Evolutionary conservation across 768 basidiomycete species (phyloP), one percentile per base, ranked within the genome.

Genomic region (Mycena galericulata): DNA sequence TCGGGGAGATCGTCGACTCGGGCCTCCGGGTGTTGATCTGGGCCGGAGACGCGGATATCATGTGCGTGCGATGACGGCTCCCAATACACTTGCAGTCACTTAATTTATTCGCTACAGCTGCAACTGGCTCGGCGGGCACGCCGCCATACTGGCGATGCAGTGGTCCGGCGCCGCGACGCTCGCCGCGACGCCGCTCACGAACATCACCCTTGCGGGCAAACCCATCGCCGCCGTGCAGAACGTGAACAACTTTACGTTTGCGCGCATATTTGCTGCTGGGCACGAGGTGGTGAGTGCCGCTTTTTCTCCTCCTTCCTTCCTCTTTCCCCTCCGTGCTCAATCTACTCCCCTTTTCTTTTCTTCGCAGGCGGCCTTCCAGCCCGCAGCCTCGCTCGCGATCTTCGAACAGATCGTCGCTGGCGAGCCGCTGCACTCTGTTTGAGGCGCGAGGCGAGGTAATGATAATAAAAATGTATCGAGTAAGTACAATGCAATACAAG

Each of bases 211-310:
- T 27, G 54, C 81, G 29, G 88, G 85, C 2, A 78, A 72, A 8
- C 68, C 88, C 0, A 83, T 91, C 7, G 90, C 88, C 0, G 85
- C 88, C 0, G 82, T 90, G 14, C 84, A 87, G 73, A 90, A 90
- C 55, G 86, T 91, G 26, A 87, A 87, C 67, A 89, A 89, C 66
- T 90, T 90, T 72, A 80, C 86, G 0, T 92, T 91, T 73, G 90
- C 89, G 88, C 89, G 65, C 68, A 89, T 91, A 0, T 90, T 79
- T 73, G 80, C 75, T 62, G 79, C 89, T 11, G 90, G 90, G 20
- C 90, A 91, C 71, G 86, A 89, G 83, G 84, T 90, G 72, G 89
- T 90, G 51, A 41, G 53, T 41, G 50, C 24, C 9, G 38, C 24
- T 9, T 26, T 51, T 22, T 51, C 26, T 26, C 24, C 30, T 15